Evolutionary conservation across 1,284 basidiomycete genomes (phyloP).

Genomic region (Chondrostereum purpureum): DNA sequence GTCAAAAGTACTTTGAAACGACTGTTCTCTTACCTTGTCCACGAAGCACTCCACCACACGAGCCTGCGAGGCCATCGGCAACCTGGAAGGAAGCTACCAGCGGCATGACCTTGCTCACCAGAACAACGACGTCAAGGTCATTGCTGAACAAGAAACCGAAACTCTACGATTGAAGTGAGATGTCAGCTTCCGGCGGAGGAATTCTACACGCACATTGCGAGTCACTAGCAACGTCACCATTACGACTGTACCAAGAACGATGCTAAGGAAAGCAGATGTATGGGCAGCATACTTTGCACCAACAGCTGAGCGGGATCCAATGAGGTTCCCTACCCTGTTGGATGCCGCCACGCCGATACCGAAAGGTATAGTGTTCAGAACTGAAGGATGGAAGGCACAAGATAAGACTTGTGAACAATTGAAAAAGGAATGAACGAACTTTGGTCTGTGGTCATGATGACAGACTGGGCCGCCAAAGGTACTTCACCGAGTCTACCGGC

Average conservation of each 20-base stretch:
- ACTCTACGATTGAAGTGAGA: constrained; percentile 25
- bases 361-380: constrained; percentile 62
- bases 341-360: constrained; percentile 71
- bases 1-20: background rate
- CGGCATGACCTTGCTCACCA: constrained; percentile 71
- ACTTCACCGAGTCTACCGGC: constrained; percentile 63
- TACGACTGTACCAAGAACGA: constrained; percentile 49
- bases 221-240: constrained; percentile 54
- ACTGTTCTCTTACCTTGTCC: constrained; percentile 49
- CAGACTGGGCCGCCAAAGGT: constrained; percentile 66
- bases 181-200: constrained; percentile 3
- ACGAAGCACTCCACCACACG: constrained; percentile 65
- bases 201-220: constrained; percentile 37
- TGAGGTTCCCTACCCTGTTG: constrained; percentile 65
- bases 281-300: constrained; percentile 58
- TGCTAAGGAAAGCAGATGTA: constrained; percentile 56
- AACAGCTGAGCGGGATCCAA: constrained; percentile 49
- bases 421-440: constrained; percentile 30
- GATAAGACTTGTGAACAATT: no score
- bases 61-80: constrained; percentile 67
- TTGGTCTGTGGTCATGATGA: constrained; percentile 81
- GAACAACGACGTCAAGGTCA: constrained; percentile 49
- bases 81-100: constrained; percentile 77
- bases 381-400: no score
- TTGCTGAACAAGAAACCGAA: constrained; percentile 70